A percentile compares a stretch with the other conserved stretches of the same genome.
phyloP scores from a whole-genome alignment of 2,329 filamentous ascomycete species.

The Cordyceps cicadae region DNA sequence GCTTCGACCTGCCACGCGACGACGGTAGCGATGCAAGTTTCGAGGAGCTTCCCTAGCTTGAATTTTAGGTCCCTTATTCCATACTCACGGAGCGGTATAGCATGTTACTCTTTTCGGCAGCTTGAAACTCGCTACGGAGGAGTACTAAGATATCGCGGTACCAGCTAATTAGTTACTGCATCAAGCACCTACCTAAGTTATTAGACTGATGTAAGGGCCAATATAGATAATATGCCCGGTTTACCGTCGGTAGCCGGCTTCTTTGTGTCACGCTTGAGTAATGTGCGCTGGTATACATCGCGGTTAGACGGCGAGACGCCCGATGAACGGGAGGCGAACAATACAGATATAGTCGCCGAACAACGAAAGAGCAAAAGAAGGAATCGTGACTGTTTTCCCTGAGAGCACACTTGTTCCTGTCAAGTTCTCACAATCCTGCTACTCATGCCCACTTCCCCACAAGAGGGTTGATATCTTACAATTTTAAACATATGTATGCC shows the following conservation, averaged over 20 bases:
- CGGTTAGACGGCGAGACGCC: neutral
- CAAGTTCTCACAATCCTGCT: neutral
- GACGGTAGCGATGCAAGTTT: neutral
- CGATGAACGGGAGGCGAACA: neutral
- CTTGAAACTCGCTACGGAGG: constrained; percentile 1
- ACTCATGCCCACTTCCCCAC: neutral
- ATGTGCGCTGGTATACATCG: neutral
- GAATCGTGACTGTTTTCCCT: neutral
- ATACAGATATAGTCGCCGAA: neutral
- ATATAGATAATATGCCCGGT: neutral
- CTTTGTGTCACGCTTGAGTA: neutral
- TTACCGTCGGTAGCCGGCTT: neutral
- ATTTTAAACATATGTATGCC: no score
- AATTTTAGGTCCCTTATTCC: neutral
- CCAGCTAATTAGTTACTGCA: no score
- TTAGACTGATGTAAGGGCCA: no score
- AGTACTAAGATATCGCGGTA: neutral
- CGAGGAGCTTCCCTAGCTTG: neutral
- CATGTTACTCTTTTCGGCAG: neutral
- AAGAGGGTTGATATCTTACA: neutral
- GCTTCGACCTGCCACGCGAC: constrained; percentile 4
- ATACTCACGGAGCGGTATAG: neutral
- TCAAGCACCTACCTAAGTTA: no score
- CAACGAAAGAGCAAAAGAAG: neutral
- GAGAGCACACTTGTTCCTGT: neutral